Base-by-base conservation (phyloP, 2,329 filamentous ascomycete species). In the Penicillium sp. region DNA sequence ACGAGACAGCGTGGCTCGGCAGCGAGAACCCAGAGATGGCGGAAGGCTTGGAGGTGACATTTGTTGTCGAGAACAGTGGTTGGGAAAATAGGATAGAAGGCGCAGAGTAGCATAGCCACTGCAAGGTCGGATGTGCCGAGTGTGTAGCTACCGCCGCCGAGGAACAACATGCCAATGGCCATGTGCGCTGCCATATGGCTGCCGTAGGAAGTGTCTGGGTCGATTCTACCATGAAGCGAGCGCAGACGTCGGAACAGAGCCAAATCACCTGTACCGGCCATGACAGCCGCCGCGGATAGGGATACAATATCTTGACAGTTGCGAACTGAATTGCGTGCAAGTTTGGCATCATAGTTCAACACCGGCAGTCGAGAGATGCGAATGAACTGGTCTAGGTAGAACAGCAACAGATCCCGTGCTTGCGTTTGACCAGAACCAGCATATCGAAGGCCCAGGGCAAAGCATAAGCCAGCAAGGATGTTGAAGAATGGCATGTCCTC, bases 1-100 rank as follows among this genome's bases (percentile, higher is more conserved):
- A 98, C 81, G 0, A 98, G 78, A 63, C 91, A 97, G 42, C 94
- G 81, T 8, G 89, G 82, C 61, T 98, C 93, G 0, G 87, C 85
- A 1, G 93, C 93, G 3, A 98, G 77, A 9, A 95, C 91, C 93
- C 93, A 98, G 62, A 98, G 87, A 69, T 98, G 91, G 4, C 94
- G 83, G 72, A 98, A 93, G 3, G 94, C 93, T 72, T 98, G 93
- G 5, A 98, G 77, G 61, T 98, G 93, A 9, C 89, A 89, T 55
- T 87, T 86, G 63, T 97, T 97, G 70, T 98, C 93, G 60, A 95
- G 86, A 1, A 97, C 87, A 24, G 82, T 85, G 8, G 81, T 85
- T 0, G 93, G 93, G 65, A 95, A 96, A 16, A 96, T 78, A 0
- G 93, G 93, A 62, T 98, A 98, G 67, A 98, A 95, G 1, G 93